Base-by-base conservation (phyloP, 495 filamentous ascomycete species). In the Podospora didyma region DNA sequence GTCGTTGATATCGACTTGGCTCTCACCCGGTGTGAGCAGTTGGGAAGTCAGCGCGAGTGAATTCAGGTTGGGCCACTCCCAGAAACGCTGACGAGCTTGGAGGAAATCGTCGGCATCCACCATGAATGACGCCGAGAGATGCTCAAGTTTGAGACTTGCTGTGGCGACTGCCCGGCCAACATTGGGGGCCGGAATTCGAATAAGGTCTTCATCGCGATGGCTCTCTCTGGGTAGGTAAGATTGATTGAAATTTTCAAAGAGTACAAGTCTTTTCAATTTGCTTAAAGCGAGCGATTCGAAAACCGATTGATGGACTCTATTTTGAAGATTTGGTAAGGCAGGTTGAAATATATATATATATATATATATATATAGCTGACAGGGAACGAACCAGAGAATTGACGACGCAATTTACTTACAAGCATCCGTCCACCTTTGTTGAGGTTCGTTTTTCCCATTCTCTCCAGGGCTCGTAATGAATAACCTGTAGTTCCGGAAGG, bases 101-200 rank as follows among this genome's bases (percentile, higher is more conserved):
- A 74, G 69, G 62, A 71, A 71, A 61, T 68, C 53, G 42, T 54
- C 65, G 56, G 70, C 64, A 60, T 72, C 69, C 52, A 70, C 66
- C n/a, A 73, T 56, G 53, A 70, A 72, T 14, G 69, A 72, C 51
- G 68, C 69, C 42, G 69, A 63, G 48, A 72, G 68, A 48, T 73
- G 64, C 62, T 73, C 69, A 46, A 73, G 69, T 50, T 51, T 28
- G 53, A 73, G 66, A 48, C 65, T 72, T 45, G 61, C 60, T 45
- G 56, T 52, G n/a, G 67, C 63, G 54, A 69, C 41, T 31, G 56
- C 57, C 49, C 54, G 60, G 63, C 69, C 54, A 37, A 71, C 61
- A 19, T 41, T 49, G 37, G 51, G 57, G 54, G 37, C 19, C 58
- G 65, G 60, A 35, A 54, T 63, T 39, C 67, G 59, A 57, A 58